These are phyloP conservation scores for Camillea tinctor DNA, from an alignment of 2,329 filamentous ascomycete genomes.

Conservation along the genomic window DNA sequence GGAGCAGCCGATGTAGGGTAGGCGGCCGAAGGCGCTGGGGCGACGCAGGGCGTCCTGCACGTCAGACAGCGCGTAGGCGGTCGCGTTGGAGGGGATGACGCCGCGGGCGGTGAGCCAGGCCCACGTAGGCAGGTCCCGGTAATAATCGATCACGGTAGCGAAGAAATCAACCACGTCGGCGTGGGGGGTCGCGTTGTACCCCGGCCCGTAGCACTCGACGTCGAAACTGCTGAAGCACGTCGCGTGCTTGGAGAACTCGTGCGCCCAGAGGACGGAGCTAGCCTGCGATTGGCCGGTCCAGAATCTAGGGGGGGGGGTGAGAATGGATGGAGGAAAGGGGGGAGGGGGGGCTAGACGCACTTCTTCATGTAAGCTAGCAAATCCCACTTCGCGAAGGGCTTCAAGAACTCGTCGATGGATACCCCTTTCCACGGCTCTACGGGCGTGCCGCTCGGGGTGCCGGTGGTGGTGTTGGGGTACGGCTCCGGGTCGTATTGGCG, in stretches of 20 bases:
- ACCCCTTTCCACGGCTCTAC: conserved; percentile 59
- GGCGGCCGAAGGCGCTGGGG: conserved; percentile 46
- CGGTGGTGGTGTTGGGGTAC: conserved; percentile 62
- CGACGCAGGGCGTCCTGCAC: conserved; percentile 49
- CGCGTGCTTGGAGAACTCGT: conserved; percentile 67
- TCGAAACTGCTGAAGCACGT: conserved; percentile 69
- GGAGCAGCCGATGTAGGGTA: conserved; percentile 61
- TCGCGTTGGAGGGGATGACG: conserved; percentile 59
- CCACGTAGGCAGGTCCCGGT: conserved; percentile 58
- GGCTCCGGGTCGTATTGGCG: conserved; percentile 64
- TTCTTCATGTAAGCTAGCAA: conserved; percentile 65
- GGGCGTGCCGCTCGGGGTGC: conserved; percentile 48
- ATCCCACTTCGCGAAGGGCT: conserved; percentile 56
- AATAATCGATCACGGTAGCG: conserved; percentile 58
- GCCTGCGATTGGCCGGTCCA: conserved; percentile 59
- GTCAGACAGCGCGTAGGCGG: conserved; percentile 51
- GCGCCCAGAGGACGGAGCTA: conserved; percentile 62
- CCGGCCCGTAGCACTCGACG: conserved; percentile 61
- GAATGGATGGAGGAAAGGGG: conserved; percentile 16
- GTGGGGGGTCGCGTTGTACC: conserved; percentile 49
- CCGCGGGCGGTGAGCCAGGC: conserved; percentile 53
- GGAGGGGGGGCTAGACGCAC: conserved; percentile 21
- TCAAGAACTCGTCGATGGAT: conserved; percentile 57
- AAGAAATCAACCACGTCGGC: conserved; percentile 64
- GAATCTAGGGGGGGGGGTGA: conserved; percentile 31